phyloP scores from a whole-genome alignment of 768 basidiomycete genomes.

The Hygrocybe punicea region DNA sequence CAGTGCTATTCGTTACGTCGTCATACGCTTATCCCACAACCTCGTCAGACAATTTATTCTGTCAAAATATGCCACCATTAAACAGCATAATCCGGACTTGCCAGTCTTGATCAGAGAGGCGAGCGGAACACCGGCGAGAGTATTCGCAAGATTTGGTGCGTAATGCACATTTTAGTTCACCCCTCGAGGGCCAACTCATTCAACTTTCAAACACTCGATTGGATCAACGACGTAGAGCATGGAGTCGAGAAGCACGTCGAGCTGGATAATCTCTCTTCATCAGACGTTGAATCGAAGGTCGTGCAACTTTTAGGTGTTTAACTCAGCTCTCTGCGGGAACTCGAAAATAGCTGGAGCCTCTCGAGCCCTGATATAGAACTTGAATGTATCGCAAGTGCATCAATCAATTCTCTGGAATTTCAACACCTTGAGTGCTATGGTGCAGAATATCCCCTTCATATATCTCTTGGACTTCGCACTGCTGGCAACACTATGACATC shows the following conservation, averaged over 20 bases:
- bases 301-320: slow-evolving; percentile 48
- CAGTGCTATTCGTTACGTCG: slow-evolving; percentile 16
- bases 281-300: slow-evolving; percentile 70
- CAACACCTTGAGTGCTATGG: too few species aligned
- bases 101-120: slow-evolving; percentile 82
- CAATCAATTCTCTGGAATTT: too few species aligned
- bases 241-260: slow-evolving; percentile 80
- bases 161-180: slow-evolving; percentile 7
- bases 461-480: too few species aligned
- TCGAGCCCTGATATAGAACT: too few species aligned
- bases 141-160: slow-evolving; percentile 85
- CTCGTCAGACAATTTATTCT: slow-evolving; percentile 71
- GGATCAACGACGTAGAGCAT: slow-evolving; percentile 49
- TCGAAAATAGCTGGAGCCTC: too few species aligned
- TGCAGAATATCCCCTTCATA: too few species aligned
- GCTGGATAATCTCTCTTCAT: slow-evolving; percentile 67
- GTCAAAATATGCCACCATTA: slow-evolving; percentile 69
- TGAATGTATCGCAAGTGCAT: too few species aligned
- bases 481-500: too few species aligned
- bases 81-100: slow-evolving; percentile 83
- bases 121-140: slow-evolving; percentile 71
- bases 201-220: too few species aligned
- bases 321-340: too few species aligned
- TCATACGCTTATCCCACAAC: slow-evolving; percentile 3
- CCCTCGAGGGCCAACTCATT: too few species aligned